Evolutionary conservation across 345 rosid species (phyloP), one percentile per base, ranked within the genome.

Genomic region (Arabis alpina): DNA sequence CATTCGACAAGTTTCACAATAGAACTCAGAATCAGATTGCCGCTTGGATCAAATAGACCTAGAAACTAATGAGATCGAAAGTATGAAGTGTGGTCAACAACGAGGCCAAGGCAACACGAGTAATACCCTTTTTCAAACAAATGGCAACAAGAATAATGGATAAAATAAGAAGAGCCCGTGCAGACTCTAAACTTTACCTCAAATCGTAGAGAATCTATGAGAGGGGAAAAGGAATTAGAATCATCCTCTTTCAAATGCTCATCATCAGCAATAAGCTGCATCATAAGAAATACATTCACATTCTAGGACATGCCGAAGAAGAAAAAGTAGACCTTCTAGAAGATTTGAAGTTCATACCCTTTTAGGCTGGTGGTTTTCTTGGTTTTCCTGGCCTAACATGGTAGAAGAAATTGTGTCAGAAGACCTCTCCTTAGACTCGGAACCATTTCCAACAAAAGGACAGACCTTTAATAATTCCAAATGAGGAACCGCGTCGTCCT

Each of bases 181-280:
- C 61, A 52, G 70, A 42, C 37, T 66, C 47, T 44, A 8, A 32
- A 50, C 49, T 60, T 65, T 87, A 92, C 98, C 96, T 92, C 96
- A 82, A 89, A 88, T 69, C 90, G 86, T 63, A 90, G 80, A 70
- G 77, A 83, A 77, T 80, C 66, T 13, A 77, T 69, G 32, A 77
- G 68, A 53, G 68, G 72, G 19, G 81, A 79, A 74, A 14, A 69
- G 65, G 68, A 54, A 54, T 57, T 72, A 66, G 64, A 79, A 65
- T 80, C 80, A 68, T 65, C 58, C 64, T 78, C 79, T 77, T 68
- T 66, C 76, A 57, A 50, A 54, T 57, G 48, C 68, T 28, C 73
- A 73, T 50, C 61, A 69, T 34, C 73, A 76, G 75, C 64, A 36
- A 15, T 39, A 68, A 54, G n/a, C 75, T 70, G 80, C 52, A 73